Conservation (phyloP, 73 alveolate genomes). For the Paraurostyla sp. region DNA sequence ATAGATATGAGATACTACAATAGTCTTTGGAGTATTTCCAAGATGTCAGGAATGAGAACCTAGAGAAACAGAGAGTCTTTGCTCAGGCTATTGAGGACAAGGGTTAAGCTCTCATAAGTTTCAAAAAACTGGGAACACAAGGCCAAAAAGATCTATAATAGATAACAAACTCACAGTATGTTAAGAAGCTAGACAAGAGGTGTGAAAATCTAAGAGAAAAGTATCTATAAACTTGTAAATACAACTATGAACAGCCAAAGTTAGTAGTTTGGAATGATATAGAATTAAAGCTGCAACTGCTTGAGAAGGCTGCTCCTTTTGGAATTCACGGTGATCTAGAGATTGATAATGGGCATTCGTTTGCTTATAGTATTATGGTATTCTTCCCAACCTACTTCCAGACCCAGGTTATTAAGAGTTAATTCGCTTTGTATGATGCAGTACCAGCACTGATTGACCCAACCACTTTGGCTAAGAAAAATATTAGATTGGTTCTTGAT, state of each 20-base stretch:
- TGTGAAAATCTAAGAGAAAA: constrained; percentile 23
- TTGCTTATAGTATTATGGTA: constrained; percentile 42
- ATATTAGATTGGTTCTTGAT: neutral
- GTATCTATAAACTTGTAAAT: constrained; percentile 23
- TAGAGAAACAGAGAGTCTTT: constrained; percentile 16
- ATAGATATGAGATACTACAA: constrained; percentile 40
- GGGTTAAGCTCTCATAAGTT: neutral
- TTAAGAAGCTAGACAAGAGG: neutral
- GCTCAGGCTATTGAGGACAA: neutral
- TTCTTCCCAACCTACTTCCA: constrained; percentile 60
- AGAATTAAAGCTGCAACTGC: constrained; percentile 15
- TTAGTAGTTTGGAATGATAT: constrained; percentile 33
- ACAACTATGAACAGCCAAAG: constrained; percentile 10
- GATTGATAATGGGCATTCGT: constrained; percentile 64
- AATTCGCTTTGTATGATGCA: constrained; percentile 65
- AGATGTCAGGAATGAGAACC: neutral
- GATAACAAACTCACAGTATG: neutral
- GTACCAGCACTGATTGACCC: constrained; percentile 58
- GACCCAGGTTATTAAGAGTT: constrained; percentile 7
- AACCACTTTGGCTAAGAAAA: constrained; percentile 24
- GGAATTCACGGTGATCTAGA: constrained; percentile 62
- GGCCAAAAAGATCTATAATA: constrained; percentile 15
- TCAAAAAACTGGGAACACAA: constrained; percentile 13
- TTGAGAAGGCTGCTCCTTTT: neutral
- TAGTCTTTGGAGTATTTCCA: constrained; percentile 7